Conservation (phyloP, 176 grass and related monocot species). For the Cocos nucifera region DNA sequence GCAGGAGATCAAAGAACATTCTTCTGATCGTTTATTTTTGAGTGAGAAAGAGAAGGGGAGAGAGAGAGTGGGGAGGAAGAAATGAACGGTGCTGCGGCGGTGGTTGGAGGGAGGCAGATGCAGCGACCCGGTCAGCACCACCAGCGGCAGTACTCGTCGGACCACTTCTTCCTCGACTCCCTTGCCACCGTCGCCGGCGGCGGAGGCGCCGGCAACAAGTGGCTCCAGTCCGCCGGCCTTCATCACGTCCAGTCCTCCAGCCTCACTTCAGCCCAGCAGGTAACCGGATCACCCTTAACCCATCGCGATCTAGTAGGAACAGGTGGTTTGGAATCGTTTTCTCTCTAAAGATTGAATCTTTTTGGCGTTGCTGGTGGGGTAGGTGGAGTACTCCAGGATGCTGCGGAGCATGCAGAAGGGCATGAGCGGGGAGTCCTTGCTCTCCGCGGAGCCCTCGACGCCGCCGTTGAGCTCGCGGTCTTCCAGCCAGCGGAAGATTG, state of each 20-base stretch:
- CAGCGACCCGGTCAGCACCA: not conserved
- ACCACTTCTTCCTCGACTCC: conserved; percentile 6
- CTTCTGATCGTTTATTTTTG: too few species aligned
- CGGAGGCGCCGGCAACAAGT: too few species aligned
- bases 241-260: too few species aligned
- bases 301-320: too few species aligned
- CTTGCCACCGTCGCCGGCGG: too few species aligned
- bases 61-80: too few species aligned
- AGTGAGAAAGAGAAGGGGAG: too few species aligned
- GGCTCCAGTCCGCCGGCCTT: too few species aligned
- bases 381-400: conserved; percentile 38
- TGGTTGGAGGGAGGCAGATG: not conserved
- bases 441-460: conserved; percentile 20
- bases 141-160: conserved; percentile 13
- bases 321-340: too few species aligned
- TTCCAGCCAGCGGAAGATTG: conserved; percentile 5
- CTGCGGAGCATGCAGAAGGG: conserved; percentile 16
- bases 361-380: not conserved
- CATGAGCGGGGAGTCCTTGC: not conserved
- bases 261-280: not conserved
- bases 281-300: not conserved
- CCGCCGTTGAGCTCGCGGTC: conserved; percentile 10
- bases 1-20: too few species aligned
- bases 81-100: not conserved
- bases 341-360: too few species aligned